Evolutionary conservation across 164 flowering plant species (phyloP).

Genomic region (Magnolia changhungtana): DNA sequence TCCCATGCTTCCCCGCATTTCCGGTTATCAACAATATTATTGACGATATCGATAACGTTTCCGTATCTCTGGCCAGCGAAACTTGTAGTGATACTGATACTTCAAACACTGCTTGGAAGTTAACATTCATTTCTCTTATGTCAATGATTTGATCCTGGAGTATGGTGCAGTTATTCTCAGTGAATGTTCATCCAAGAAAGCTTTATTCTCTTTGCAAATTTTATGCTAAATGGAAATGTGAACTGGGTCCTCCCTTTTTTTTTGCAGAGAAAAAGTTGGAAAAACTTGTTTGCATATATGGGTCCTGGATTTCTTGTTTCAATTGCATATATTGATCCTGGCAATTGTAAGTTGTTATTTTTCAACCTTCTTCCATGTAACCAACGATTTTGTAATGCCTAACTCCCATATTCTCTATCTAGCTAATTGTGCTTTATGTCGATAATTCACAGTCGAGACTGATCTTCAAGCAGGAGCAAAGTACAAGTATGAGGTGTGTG

Average conservation of each 20-base stretch:
- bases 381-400: not conserved
- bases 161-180: not conserved
- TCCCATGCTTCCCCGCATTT: too few relatives aligned
- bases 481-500: conserved; percentile 77
- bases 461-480: conserved; percentile 91
- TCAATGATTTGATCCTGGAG: not conserved
- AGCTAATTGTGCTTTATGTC: not conserved
- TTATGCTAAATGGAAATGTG: not conserved
- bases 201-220: not conserved
- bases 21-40: too few relatives aligned
- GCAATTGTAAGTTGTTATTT: conserved; percentile 67
- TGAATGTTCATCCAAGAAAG: not conserved
- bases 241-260: not conserved
- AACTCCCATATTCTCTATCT: not conserved
- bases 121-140: not conserved
- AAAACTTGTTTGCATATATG: conserved; percentile 74
- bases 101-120: not conserved
- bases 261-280: conserved; percentile 82
- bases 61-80: too few relatives aligned
- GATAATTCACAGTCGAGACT: conserved; percentile 67
- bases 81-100: too few relatives aligned
- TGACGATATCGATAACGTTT: too few relatives aligned
- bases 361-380: not conserved
- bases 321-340: conserved; percentile 96
- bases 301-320: conserved; percentile 99